Base-by-base conservation (phyloP, 2,329 filamentous ascomycete species). In the Rhytidhysteron rufulum region DNA sequence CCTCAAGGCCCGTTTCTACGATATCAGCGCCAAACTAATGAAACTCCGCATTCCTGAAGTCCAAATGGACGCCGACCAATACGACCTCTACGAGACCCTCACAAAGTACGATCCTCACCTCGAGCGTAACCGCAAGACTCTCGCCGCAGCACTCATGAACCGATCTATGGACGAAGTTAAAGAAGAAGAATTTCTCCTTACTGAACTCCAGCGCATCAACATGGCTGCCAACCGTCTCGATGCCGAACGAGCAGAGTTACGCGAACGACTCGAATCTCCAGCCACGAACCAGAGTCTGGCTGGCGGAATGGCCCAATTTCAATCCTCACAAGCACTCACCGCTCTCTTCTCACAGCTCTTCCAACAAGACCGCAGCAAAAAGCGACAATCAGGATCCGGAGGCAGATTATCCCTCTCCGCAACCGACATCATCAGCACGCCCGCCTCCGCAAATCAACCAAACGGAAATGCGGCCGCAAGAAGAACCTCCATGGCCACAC, bases 171-270 rank as follows among this genome's bases (percentile, higher is more conserved):
- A 95, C 48, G 91, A 98, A 66, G 86, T 91, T 19, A 83, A 87
- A 47, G 93, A 98, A 63, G 93, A 98, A 67, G 86, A 94, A 54
- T 85, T 88, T 24, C 71, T 98, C 3, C 77, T 98, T 15, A 78
- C 91, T 43, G 93, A 98, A 61, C 80, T 98, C 40, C 89, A 94
- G 58, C 85, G 93, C 43, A 97, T 98, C 50, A 80, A 95, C 57
- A 83, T 86, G 47, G 83, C 89, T 44, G 87, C 90, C 49, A 86
- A 93, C 51, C 83, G 82, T 42, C 85, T 97, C 58, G 88, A 94
- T 60, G 83, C 88, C 50, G 89, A 96, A 60, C 85, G 93, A 40
- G 82, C 84, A 51, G 90, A 95, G 62, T 79, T 95, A 32, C 95
- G 91, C 68, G 80, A 82, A 48, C 80, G 91, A 38, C 82, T 98